phyloP scores from a whole-genome alignment of 768 basidiomycete genomes.

The Auricularia heimuer region DNA sequence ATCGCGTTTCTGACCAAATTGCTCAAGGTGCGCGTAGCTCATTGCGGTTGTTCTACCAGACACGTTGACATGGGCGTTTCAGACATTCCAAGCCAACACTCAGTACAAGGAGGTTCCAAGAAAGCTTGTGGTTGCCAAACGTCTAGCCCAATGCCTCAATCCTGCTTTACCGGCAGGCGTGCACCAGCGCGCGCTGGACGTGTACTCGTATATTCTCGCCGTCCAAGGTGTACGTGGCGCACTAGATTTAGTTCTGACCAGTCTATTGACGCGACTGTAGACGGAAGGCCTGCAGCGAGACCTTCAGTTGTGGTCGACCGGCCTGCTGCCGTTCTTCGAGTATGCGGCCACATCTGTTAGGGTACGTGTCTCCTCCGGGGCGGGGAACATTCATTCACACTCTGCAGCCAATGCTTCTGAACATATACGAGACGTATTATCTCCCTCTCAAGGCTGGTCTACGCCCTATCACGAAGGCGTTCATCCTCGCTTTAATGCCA shows the following conservation, averaged over 20 bases:
- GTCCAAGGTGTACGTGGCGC: slow-evolving; percentile 69
- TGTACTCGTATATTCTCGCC: slow-evolving; percentile 83
- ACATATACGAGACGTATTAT: slow-evolving; percentile 89
- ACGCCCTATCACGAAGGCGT: slow-evolving; percentile 87
- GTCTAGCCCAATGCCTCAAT: slow-evolving; percentile 91
- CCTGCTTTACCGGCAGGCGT: slow-evolving; percentile 96
- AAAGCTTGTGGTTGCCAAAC: slow-evolving; percentile 89
- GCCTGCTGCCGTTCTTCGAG: slow-evolving; percentile 96
- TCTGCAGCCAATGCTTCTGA: slow-evolving; percentile 69
- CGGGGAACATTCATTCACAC: neutral
- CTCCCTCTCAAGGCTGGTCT: slow-evolving; percentile 72
- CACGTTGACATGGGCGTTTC: neutral
- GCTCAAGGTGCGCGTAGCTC: slow-evolving; percentile 54
- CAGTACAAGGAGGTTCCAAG: slow-evolving; percentile 95
- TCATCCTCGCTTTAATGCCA: slow-evolving; percentile 86
- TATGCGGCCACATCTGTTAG: slow-evolving; percentile 99
- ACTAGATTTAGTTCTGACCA: neutral
- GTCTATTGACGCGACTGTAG: slow-evolving; percentile 28
- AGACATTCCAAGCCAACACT: slow-evolving; percentile 90
- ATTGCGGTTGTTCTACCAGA: neutral
- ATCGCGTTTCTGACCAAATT: slow-evolving; percentile 93
- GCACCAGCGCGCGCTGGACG: slow-evolving; percentile 91
- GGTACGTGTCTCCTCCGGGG: slow-evolving; percentile 30
- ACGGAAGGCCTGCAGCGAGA: slow-evolving; percentile 80
- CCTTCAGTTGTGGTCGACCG: slow-evolving; percentile 87